These are phyloP conservation scores for Patellifolia procumbens DNA, from an alignment of 179 eudicot genomes.

Conservation along the genomic window DNA sequence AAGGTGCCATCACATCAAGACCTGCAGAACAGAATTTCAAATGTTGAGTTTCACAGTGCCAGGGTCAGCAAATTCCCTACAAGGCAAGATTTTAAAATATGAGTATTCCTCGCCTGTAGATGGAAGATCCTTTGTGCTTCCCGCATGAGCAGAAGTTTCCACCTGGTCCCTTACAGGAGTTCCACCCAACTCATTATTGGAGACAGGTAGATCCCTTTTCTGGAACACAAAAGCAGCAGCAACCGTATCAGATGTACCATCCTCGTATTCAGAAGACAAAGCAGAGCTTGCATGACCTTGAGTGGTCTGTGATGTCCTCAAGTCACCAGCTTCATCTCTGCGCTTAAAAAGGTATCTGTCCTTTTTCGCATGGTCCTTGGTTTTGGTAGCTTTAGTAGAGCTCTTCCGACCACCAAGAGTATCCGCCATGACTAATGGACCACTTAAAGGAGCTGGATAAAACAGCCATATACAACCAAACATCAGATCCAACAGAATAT, in stretches of 20 bases:
- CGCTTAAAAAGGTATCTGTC: constrained; percentile 80
- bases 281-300: constrained; percentile 37
- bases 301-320: constrained; percentile 29
- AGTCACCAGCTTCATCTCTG: constrained; percentile 56
- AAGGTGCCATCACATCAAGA: constrained; percentile 11
- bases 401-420: constrained; percentile 61
- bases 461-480: constrained; percentile 12
- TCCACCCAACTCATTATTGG: constrained; percentile 25
- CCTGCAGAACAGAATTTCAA: constrained; percentile 30
- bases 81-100: neutral
- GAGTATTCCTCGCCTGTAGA: constrained; percentile 26
- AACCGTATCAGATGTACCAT: constrained; percentile 35
- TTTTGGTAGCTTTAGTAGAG: constrained; percentile 48
- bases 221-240: constrained; percentile 50
- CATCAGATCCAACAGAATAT: constrained; percentile 14
- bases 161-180: constrained; percentile 26
- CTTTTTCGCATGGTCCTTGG: constrained; percentile 58
- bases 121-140: constrained; percentile 10
- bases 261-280: constrained; percentile 40
- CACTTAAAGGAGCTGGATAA: constrained; percentile 84
- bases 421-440: constrained; percentile 76
- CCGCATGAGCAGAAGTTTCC: constrained; percentile 20
- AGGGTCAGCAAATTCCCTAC: neutral
- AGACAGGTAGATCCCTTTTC: constrained; percentile 38
- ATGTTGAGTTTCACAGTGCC: constrained; percentile 14